Conservation (phyloP, 805 yeast genomes). For the Spathaspora arborariae region DNA sequence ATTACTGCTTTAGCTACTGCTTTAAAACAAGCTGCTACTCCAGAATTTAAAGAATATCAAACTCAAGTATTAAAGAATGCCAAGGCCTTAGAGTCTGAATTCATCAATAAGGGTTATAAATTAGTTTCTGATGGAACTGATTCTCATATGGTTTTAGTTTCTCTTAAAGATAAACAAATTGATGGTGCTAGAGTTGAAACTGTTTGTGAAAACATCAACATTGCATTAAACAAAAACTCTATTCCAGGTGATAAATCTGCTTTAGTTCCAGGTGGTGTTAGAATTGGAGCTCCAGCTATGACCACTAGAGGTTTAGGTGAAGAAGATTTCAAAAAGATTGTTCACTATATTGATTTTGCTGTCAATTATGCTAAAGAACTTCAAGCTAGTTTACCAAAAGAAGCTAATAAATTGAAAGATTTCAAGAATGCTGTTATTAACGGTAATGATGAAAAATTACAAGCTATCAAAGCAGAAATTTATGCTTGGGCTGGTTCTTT, state of each 20-base stretch:
- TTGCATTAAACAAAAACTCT: slow-evolving; percentile 94
- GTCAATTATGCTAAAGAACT: slow-evolving; percentile 71
- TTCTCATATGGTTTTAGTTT: slow-evolving; percentile 85
- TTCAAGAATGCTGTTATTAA: slow-evolving; percentile 79
- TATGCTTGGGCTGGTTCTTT: slow-evolving; percentile 87
- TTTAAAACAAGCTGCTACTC: slow-evolving; percentile 83
- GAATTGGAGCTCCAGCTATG: slow-evolving; percentile 99
- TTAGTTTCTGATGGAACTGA: slow-evolving; percentile 94
- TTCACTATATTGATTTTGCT: slow-evolving; percentile 74
- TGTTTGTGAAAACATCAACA: slow-evolving; percentile 82
- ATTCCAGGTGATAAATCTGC: slow-evolving; percentile 97
- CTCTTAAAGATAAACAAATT: slow-evolving; percentile 70
- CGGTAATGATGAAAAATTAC: slow-evolving; percentile 64
- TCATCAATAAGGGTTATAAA: slow-evolving; percentile 61
- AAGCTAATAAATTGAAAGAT: slow-evolving; percentile 93
- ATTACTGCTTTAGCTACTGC: slow-evolving; percentile 96
- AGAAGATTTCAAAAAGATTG: slow-evolving; percentile 76
- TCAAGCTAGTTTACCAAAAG: slow-evolving; percentile 80
- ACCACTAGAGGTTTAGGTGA: slow-evolving; percentile 88
- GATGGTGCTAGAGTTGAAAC: slow-evolving; percentile 97
- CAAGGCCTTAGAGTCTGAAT: slow-evolving; percentile 65
- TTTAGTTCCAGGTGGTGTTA: slow-evolving; percentile 89
- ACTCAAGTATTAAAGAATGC: slow-evolving; percentile 80
- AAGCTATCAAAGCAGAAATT: slow-evolving; percentile 70
- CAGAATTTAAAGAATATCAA: slow-evolving; percentile 87